Base-by-base conservation (phyloP, 192 early-diverging fungal genomes). In the Coemansia sp. region DNA sequence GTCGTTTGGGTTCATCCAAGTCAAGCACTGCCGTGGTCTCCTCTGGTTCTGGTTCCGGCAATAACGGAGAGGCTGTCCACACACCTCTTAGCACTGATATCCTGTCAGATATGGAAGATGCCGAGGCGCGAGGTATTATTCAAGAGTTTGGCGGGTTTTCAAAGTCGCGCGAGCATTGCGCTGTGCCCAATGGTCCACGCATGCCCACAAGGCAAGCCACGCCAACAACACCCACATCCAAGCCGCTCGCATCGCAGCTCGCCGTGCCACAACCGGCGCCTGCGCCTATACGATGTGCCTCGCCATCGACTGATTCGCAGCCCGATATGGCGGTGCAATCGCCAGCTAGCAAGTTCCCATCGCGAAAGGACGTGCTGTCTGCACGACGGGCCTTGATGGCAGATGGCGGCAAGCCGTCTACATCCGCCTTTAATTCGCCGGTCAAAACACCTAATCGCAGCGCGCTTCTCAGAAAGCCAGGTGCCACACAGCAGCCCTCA, bases 311-410 rank as follows among this genome's bases (percentile, higher is more conserved):
- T 2, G 51, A 24, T 42, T 37, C 24, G 4, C 36, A 19, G 20
- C 37, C 49, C 37, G 51, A 38, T 20, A 19, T 22, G 19, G 29
- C 38, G 42, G 17, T 36, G 6, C 35, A 47, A 10, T 47, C 70
- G 20, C 40, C 39, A 1, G n/a, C 68, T 31, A 79, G 39, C 35
- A 59, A 42, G 43, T 81, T 81, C 38, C 78, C 78, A 14, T 81
- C 78, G 8, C 70, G 59, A 14, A 64, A 47, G 19, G 78, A 81
- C 29, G 78, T 81, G 14, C 62, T 71, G 27, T 81, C 78, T 19
- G 78, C 78, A 10, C 61, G 78, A 29, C 47, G 73, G 1, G 78
- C 78, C 0, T 37, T 80, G 47, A 71, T 51, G 60, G 43, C 43
- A 35, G 65, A 68, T 11, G 37, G 59, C 7, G 42, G 73, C 42